A percentile compares a stretch with the other conserved stretches of the same genome.
Conservation (phyloP, 1,139 yeast species). For the Yamadazyma conglobata region DNA sequence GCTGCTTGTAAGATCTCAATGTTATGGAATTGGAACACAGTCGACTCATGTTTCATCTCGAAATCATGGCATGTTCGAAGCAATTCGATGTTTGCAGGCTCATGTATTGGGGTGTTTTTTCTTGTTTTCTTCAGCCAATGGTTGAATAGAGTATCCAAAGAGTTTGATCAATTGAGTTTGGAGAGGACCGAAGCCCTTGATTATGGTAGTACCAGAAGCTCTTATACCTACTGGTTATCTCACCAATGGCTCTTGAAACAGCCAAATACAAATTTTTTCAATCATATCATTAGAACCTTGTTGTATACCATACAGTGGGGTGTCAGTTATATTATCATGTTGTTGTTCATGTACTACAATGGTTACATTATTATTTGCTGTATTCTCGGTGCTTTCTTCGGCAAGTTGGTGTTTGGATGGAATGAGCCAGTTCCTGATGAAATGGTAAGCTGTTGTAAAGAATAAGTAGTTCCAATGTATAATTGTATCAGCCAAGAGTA, state of each 20-base stretch:
- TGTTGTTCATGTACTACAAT: constrained; percentile 70
- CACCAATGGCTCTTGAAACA: constrained; percentile 37
- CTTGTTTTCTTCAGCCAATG: constrained; percentile 57
- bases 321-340: constrained; percentile 60
- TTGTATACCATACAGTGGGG: constrained; percentile 61
- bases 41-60: constrained; percentile 63
- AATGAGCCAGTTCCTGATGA: constrained; percentile 35
- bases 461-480: too few relatives aligned
- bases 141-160: constrained; percentile 54
- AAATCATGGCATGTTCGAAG: constrained; percentile 61
- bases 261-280: constrained; percentile 33
- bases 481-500: too few relatives aligned
- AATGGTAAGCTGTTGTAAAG: constrained; percentile 20
- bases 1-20: constrained; percentile 33
- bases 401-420: constrained; percentile 48
- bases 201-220: constrained; percentile 11
- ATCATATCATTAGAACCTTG: constrained; percentile 48
- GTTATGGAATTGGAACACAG: constrained; percentile 47
- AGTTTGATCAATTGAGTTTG: constrained; percentile 31
- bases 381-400: constrained; percentile 59
- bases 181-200: constrained; percentile 4
- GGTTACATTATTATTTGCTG: constrained; percentile 65
- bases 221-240: constrained; percentile 29
- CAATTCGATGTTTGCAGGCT: constrained; percentile 63
- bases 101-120: constrained; percentile 63